Evolutionary conservation across 2,329 filamentous ascomycete genomes (phyloP).

Genomic region (Phyllosticta paracitricarpa): DNA sequence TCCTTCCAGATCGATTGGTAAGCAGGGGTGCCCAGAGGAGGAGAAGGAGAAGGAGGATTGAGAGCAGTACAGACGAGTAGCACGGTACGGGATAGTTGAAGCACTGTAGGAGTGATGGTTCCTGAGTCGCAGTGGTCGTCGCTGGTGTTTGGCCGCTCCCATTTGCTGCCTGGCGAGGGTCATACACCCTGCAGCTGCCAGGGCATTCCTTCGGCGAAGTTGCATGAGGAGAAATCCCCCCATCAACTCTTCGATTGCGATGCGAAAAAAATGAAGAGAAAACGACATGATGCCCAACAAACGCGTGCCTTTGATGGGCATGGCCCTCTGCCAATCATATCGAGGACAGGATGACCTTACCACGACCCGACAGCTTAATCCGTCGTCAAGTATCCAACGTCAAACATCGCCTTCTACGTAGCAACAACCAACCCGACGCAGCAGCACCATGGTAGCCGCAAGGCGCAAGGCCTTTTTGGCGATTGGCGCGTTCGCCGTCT

Average conservation of each 20-base stretch:
- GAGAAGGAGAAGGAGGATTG: not conserved
- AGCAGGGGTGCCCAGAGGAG: not conserved
- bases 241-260: not conserved
- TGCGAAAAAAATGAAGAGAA: not conserved
- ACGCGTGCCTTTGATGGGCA: not conserved
- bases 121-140: not conserved
- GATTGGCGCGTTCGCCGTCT: conserved; percentile 13
- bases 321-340: not conserved
- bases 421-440: not conserved
- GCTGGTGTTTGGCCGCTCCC: not conserved
- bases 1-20: not conserved
- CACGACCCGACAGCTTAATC: not conserved
- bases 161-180: not conserved
- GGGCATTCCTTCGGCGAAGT: not conserved
- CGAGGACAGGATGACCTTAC: not conserved
- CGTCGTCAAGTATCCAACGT: not conserved
- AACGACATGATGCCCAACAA: not conserved
- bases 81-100: not conserved
- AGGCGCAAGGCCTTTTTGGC: conserved; percentile 20
- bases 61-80: not conserved
- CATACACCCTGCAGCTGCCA: not conserved
- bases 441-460: not conserved
- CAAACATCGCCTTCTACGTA: not conserved
- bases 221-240: not conserved
- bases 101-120: not conserved